A percentile compares a stretch with the other conserved stretches of the same genome.
Evolutionary conservation across 257 asterid genomes (phyloP).

Genomic region (Voacanga thouarsii): DNA sequence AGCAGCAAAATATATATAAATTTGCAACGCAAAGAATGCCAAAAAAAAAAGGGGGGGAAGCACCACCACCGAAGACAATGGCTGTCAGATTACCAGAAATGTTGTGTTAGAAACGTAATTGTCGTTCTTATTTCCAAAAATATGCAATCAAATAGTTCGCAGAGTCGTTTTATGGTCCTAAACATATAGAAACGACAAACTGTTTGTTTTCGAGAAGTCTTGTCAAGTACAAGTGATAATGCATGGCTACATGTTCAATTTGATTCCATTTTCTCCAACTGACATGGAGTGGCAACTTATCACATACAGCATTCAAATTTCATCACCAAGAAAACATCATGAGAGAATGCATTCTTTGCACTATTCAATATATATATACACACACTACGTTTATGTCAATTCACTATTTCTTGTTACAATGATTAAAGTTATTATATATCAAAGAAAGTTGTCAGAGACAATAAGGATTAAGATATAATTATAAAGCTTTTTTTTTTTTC

Average conservation of each 20-base stretch:
- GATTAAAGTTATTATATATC: no score
- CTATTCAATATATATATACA: no score
- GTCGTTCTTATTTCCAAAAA: constrained; percentile 11
- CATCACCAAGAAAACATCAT: background rate
- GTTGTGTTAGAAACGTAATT: constrained; percentile 1
- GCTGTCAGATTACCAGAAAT: background rate
- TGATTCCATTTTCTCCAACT: background rate
- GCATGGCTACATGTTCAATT: background rate
- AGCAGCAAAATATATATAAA: background rate
- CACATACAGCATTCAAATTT: background rate
- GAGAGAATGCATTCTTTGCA: background rate
- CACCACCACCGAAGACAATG: background rate
- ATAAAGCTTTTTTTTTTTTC: no score
- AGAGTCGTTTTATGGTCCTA: background rate
- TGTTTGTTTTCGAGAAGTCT: constrained; percentile 14
- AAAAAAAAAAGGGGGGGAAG: background rate
- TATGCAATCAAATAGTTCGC: constrained; percentile 10
- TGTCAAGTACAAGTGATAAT: constrained; percentile 17
- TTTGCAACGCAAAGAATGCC: background rate
- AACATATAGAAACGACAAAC: constrained; percentile 2
- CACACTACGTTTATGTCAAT: no score
- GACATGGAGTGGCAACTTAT: constrained; percentile 1
- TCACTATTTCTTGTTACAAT: no score
- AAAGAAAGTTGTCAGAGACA: no score
- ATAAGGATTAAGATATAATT: no score